Evolutionary conservation across 2,329 filamentous ascomycete species (phyloP), one percentile per base, ranked within the genome.

Genomic region (Monilinia laxa): DNA sequence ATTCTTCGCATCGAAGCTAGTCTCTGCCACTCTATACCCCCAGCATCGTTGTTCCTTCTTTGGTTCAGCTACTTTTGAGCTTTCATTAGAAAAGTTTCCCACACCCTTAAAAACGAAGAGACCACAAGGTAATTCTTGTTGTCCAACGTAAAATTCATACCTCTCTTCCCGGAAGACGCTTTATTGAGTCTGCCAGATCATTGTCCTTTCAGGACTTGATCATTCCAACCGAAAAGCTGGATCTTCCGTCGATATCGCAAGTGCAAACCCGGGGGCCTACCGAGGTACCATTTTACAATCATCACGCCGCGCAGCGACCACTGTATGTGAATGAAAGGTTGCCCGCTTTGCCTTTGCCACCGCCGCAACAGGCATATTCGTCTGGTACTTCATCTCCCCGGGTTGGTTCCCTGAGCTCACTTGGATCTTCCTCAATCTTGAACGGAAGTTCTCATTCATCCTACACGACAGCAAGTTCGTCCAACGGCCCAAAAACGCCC

Each of bases 171-270:
- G 66, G 70, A 71, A 68, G 58, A 68, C 71, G 45, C 71, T 69
- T 70, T 69, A 64, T 69, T 69, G 72, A 73, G 71, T 71, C 66
- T 68, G 67, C 67, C 69, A 56, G 53, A 68, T 67, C 70, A 71
- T 69, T 71, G 73, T 76, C 74, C 73, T 70, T 64, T 64, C 62
- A 67, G 74, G 75, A 74, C 74, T 71, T 72, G 69, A 73, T 66
- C 70, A 54, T 57, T 69, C 68, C 87, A 81, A 90, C 87, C 91
- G 91, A 87, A 89, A 95, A 93, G 84, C 92, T 96, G 92, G 92
- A 93, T 91, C 88, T 93, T 80, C 90, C 91, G 82, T 91, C 91
- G 81, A 90, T 93, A 78, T 90, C 90, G 77, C 88, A 91, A 83
- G 87, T 91, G 82, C 89, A 91, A 81, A 87, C 88, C 85, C 89